These are phyloP conservation scores for Alternaria triticina DNA, from an alignment of 2,329 filamentous ascomycete species.

Conservation along the genomic window DNA sequence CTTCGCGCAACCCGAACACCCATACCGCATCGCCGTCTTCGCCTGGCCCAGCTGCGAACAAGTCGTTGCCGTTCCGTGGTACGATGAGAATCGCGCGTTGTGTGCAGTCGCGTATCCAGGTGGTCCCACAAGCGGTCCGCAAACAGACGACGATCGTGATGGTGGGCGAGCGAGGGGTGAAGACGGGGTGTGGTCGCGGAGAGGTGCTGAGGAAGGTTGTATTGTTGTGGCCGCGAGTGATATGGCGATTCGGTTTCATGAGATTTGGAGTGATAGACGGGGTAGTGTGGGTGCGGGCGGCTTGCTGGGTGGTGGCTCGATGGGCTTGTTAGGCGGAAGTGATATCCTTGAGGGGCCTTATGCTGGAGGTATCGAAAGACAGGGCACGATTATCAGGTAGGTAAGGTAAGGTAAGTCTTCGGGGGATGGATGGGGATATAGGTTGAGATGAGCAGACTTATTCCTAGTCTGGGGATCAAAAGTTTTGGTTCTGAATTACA, in stretches of 20 bases:
- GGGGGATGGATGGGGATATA: background rate
- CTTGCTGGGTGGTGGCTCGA: constrained; percentile 50
- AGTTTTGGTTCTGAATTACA: background rate
- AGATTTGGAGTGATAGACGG: constrained; percentile 77
- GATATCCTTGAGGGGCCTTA: constrained; percentile 78
- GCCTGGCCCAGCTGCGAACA: constrained; percentile 91
- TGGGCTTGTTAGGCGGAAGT: constrained; percentile 73
- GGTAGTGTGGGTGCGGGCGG: constrained; percentile 55
- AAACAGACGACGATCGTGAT: constrained; percentile 3
- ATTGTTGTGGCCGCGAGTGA: constrained; percentile 93
- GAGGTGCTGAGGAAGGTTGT: constrained; percentile 74
- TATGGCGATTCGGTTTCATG: constrained; percentile 91
- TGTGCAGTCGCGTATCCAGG: constrained; percentile 88
- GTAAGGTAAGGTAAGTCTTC: background rate
- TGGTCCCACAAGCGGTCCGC: constrained; percentile 53
- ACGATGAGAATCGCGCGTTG: constrained; percentile 76
- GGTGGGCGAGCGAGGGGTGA: constrained; percentile 51
- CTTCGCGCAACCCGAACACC: constrained; percentile 88
- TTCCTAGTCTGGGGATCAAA: background rate
- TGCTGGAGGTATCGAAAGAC: constrained; percentile 75
- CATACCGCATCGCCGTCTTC: constrained; percentile 88
- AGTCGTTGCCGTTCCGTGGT: constrained; percentile 85
- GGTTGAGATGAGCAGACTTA: background rate
- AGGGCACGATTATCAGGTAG: constrained; percentile 55
- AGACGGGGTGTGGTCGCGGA: constrained; percentile 61